Base-by-base conservation (phyloP, 371 early-diverging fungal genomes). In the Syncephalis fuscata region DNA sequence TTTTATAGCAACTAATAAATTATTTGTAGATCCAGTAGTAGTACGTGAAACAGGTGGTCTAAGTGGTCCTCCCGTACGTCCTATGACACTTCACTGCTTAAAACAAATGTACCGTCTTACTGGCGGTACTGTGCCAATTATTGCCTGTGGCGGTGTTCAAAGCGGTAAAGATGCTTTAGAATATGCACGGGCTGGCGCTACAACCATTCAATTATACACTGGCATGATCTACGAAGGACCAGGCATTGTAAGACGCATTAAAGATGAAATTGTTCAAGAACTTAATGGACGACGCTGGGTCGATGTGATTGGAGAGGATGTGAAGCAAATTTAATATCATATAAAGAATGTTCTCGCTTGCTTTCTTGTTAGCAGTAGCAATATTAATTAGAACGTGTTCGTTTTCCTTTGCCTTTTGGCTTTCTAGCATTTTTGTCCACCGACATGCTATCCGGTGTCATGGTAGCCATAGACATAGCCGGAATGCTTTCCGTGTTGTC, bases 71-170 rank as follows among this genome's bases (percentile, higher is more conserved):
- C 81, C 85, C 8, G 59, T 88, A 38, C 64, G 66, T 48, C 72
- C 73, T 1, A 60, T 82, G 49, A 65, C 86, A 5, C 63, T 87
- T 43, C 53, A 50, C 5, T 67, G 71, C 23, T 65, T 86, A 20
- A 64, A 68, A n/a, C 53, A 66, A 40, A 71, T 89, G 49, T 85
- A 85, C 58, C 55, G 63, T 36, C 65, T 70, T 44, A 83, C 84
- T 1, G 58, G 67, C 20, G 85, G 84, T 21, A 53, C 55, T 39
- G 63, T 87, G 8, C 80, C 82, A 2, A 68, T 89, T 23, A 73
- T 89, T 41, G 88, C 85, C 1, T 87, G 88, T 54, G 90, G 90
- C 27, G 90, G 90, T 46, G 73, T 89, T 48, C 42, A 61, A n/a
- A 63, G 63, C 11, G 88, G 73, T 15, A 63, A 72, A 25, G 85